Evolutionary conservation across 805 yeast genomes (phyloP).

Genomic region (Ogataea paraovalis): DNA sequence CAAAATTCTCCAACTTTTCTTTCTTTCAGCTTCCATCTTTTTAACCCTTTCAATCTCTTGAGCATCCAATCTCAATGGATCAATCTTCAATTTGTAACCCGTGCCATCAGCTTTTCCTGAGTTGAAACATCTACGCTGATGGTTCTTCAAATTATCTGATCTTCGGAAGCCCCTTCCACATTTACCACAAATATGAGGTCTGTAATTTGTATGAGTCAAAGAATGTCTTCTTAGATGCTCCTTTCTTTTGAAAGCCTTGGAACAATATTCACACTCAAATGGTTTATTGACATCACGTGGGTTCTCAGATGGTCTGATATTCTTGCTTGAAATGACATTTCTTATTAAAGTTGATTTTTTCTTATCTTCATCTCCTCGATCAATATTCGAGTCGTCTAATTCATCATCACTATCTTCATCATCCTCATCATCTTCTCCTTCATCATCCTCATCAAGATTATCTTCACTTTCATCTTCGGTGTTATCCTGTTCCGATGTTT

Average conservation of each 20-base stretch:
- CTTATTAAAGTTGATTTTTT: conserved; percentile 15
- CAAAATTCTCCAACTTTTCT: conserved; percentile 8
- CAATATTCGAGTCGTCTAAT: too few relatives aligned
- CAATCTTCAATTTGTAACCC: conserved; percentile 19
- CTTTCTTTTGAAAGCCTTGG: conserved; percentile 24
- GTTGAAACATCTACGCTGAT: conserved; percentile 22
- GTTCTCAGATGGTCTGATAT: conserved; percentile 18
- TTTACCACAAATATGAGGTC: conserved; percentile 24
- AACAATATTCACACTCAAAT: conserved; percentile 24
- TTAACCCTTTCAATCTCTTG: conserved; percentile 20
- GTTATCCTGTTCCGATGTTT: not conserved
- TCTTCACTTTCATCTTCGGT: conserved; percentile 2
- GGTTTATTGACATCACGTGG: conserved; percentile 19
- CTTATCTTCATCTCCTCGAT: not conserved
- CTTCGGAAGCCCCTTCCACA: conserved; percentile 28
- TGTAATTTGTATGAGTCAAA: conserved; percentile 23
- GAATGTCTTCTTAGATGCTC: conserved; percentile 27
- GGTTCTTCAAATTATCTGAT: conserved; percentile 27
- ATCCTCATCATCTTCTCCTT: not conserved
- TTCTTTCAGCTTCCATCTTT: conserved; percentile 11
- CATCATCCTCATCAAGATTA: conserved; percentile 5
- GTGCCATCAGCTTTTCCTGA: conserved; percentile 17
- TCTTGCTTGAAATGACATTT: conserved; percentile 20
- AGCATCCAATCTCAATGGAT: conserved; percentile 21
- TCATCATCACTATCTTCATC: conserved; percentile 4